phyloP scores from a whole-genome alignment of 192 early-diverging fungal species.

The Entomortierella parvispora region DNA sequence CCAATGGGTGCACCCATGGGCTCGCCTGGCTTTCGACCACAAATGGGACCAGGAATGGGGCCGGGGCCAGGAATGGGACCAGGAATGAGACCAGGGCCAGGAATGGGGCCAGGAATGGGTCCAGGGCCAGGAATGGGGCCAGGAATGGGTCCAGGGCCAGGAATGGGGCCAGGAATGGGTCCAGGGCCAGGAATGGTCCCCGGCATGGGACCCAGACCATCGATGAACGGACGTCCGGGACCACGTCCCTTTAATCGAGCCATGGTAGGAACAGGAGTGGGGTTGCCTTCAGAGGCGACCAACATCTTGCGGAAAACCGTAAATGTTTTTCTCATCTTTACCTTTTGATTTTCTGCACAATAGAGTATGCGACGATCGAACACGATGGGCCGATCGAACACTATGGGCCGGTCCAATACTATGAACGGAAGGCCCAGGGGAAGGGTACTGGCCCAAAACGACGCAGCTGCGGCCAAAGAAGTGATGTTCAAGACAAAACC shows the following conservation, averaged over 20 bases:
- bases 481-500: constrained; percentile 52
- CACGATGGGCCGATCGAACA: constrained; percentile 27
- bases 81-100: constrained; percentile 15
- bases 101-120: constrained; percentile 1
- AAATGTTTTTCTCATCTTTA: not conserved
- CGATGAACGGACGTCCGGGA: constrained; percentile 28
- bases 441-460: constrained; percentile 21
- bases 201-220: constrained; percentile 1
- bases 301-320: not conserved
- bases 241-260: constrained; percentile 32
- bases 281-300: no score
- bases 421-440: constrained; percentile 19
- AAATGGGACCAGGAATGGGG: constrained; percentile 18
- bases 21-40: constrained; percentile 22
- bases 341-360: constrained; percentile 1
- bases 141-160: not conserved
- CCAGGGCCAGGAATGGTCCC: constrained; percentile 27
- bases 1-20: constrained; percentile 28
- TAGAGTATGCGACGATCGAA: not conserved
- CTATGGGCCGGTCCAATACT: constrained; percentile 17
- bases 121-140: constrained; percentile 28
- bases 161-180: constrained; percentile 22
- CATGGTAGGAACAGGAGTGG: constrained; percentile 39
- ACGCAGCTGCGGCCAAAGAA: constrained; percentile 47
- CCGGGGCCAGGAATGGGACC: constrained; percentile 11